These are phyloP conservation scores for Porodaedalea pini DNA, from an alignment of 1,284 basidiomycete genomes.

Conservation along the genomic window DNA sequence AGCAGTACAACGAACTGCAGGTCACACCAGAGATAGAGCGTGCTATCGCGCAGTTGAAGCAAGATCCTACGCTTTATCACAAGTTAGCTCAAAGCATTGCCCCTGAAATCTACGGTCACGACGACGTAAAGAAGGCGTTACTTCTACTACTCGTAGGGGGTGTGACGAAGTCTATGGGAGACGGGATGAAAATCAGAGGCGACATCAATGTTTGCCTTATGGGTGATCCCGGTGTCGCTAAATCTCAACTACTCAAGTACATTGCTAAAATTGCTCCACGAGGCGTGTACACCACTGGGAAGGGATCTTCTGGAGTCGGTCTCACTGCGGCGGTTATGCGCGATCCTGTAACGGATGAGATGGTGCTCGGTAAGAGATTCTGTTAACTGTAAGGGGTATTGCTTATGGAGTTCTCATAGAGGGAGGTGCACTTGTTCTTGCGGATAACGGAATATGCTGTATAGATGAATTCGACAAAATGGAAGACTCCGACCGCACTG, in stretches of 20 bases:
- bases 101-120: conserved; percentile 97
- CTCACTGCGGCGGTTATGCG: conserved; percentile 98
- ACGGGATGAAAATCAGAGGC: conserved; percentile 98
- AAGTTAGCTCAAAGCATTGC: conserved; percentile 88
- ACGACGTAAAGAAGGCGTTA: conserved; percentile 98
- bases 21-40: conserved; percentile 81
- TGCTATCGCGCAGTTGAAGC: conserved; percentile 67
- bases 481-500: conserved; percentile 96
- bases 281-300: conserved; percentile 97
- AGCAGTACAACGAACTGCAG: conserved; percentile 95
- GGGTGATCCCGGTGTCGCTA: conserved; percentile 99
- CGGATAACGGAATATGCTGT: conserved; percentile 99
- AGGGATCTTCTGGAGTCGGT: conserved; percentile 97
- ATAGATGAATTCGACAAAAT: conserved; percentile 99
- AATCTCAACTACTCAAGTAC: conserved; percentile 97
- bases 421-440: conserved; percentile 96
- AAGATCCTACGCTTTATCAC: conserved; percentile 80
- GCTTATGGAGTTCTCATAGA: conserved; percentile 49
- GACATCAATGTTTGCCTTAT: conserved; percentile 98
- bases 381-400: conserved; percentile 16
- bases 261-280: conserved; percentile 98
- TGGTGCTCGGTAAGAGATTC: conserved; percentile 81
- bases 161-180: conserved; percentile 90
- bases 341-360: conserved; percentile 98
- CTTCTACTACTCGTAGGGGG: conserved; percentile 92